Evolutionary conservation across 129 eudicot species (phyloP).

Genomic region (Kitagawia praeruptora): DNA sequence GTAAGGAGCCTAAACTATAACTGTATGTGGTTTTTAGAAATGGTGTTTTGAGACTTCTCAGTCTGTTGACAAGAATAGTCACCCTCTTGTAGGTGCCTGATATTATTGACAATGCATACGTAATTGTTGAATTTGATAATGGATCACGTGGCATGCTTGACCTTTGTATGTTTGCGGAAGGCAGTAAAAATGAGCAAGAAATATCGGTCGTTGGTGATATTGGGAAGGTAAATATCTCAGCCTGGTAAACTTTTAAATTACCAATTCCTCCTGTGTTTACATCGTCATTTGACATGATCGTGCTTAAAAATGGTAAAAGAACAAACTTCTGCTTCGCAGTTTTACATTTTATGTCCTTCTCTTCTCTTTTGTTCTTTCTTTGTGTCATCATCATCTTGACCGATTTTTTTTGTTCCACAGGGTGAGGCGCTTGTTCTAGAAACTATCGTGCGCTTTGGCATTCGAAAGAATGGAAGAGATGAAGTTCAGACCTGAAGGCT

Average conservation of each 20-base stretch:
- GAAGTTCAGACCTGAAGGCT: constrained; percentile 65
- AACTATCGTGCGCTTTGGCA: constrained; percentile 67
- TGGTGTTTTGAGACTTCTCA: neutral
- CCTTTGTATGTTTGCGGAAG: constrained; percentile 99
- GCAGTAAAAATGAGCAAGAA: constrained; percentile 98
- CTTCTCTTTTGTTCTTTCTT: neutral
- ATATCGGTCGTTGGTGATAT: constrained; percentile 78
- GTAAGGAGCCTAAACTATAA: too few relatives aligned
- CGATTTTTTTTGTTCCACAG: constrained; percentile 21
- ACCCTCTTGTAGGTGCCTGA: constrained; percentile 66
- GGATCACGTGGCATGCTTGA: constrained; percentile 94
- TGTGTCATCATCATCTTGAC: neutral
- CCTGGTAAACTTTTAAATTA: neutral
- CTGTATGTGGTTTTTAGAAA: too few relatives aligned
- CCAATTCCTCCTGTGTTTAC: neutral
- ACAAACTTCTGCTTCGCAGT: neutral
- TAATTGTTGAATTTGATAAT: constrained; percentile 87
- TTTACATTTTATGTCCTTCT: neutral
- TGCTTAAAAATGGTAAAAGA: neutral
- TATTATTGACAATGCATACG: constrained; percentile 93
- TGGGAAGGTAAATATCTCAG: constrained; percentile 61
- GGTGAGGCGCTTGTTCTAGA: constrained; percentile 97
- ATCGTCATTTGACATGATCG: neutral
- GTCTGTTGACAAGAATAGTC: neutral
- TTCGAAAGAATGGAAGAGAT: constrained; percentile 63